Conservation (phyloP, 1,284 basidiomycete genomes). For the Trametes hirsuta region DNA sequence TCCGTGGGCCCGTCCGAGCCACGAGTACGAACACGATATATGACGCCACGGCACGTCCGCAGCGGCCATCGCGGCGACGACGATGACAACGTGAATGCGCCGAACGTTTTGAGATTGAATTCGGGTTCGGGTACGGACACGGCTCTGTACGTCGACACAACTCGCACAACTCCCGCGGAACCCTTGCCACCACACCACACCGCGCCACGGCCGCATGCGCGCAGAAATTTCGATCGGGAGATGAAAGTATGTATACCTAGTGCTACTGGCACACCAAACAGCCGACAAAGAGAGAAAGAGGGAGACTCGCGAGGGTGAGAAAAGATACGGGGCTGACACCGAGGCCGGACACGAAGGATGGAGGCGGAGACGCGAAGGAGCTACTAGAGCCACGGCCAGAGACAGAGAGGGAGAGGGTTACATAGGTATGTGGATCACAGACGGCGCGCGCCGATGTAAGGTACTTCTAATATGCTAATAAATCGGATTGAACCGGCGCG, state of each 20-base stretch:
- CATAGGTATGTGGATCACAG: constrained; percentile 23
- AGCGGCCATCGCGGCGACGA: too few relatives aligned
- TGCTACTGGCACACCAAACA: constrained; percentile 2
- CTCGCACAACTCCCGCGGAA: background rate
- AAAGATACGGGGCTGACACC: background rate
- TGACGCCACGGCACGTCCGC: too few relatives aligned
- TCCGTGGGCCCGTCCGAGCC: too few relatives aligned
- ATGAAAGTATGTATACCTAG: constrained; percentile 1
- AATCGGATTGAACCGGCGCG: constrained; percentile 2
- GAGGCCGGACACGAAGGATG: background rate
- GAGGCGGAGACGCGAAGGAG: background rate
- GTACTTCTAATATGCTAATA: constrained; percentile 25
- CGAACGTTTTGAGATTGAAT: too few relatives aligned
- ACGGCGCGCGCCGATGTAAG: constrained; percentile 20
- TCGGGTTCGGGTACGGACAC: too few relatives aligned
- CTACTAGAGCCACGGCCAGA: background rate
- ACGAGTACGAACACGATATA: too few relatives aligned
- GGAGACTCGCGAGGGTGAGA: background rate
- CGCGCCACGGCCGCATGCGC: background rate
- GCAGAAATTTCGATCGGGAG: background rate
- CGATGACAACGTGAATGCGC: too few relatives aligned
- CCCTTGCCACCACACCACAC: background rate
- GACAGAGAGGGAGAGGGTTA: constrained; percentile 9
- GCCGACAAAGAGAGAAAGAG: background rate
- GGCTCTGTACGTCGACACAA: too few relatives aligned